A percentile compares a stretch with the other conserved stretches of the same genome.
phyloP scores from a whole-genome alignment of 148 eudicot species.

The Polygonum aviculare region DNA sequence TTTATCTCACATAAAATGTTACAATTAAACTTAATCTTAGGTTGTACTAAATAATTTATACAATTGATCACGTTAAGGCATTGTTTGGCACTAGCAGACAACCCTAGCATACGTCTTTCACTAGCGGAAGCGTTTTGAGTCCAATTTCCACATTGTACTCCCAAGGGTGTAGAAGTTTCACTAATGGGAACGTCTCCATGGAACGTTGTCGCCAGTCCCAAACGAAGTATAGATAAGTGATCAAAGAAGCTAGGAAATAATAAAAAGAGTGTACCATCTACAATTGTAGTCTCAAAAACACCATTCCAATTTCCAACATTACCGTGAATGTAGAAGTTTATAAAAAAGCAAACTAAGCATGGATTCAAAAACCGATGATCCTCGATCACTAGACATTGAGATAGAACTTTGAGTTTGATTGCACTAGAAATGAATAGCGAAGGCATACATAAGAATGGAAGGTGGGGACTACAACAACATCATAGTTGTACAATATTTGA shows the following conservation, averaged over 20 bases:
- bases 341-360: background rate
- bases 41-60: too few relatives aligned
- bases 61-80: too few relatives aligned
- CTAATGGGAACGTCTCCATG: too few relatives aligned
- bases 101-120: too few relatives aligned
- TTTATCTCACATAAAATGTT: too few relatives aligned
- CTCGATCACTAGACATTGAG: background rate
- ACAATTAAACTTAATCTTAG: background rate
- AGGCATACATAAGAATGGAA: background rate
- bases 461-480: slow-evolving; percentile 7
- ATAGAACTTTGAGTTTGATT: background rate
- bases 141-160: too few relatives aligned
- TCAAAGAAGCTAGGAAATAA: background rate
- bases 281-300: background rate
- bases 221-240: too few relatives aligned
- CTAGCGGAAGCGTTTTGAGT: too few relatives aligned
- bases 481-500: background rate
- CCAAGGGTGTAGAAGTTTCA: too few relatives aligned
- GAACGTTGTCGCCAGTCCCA: too few relatives aligned
- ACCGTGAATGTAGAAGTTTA: background rate
- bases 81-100: too few relatives aligned
- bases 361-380: background rate
- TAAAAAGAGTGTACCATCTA: background rate
- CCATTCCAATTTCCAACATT: background rate
- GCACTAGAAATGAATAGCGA: background rate